Base-by-base conservation (phyloP, 768 basidiomycete genomes). In the Kwoniella bestiolae region DNA sequence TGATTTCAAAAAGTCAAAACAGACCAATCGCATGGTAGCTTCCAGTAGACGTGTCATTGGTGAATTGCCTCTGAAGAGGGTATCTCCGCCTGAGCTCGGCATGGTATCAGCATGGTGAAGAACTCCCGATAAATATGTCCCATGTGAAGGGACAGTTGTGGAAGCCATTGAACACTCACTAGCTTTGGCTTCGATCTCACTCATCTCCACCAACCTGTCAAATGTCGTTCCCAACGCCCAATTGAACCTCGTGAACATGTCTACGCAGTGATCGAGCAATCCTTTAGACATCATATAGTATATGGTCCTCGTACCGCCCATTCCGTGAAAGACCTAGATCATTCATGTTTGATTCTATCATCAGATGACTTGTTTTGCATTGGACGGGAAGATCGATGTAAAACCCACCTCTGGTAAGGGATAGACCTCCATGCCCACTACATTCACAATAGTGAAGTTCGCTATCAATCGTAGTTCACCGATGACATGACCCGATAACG, bases 1-100 rank as follows among this genome's bases (percentile, higher is more conserved):
- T 8, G 23, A 26, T 11, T 35, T 18, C 8, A 71, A 41, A 26
- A 71, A 68, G 18, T 61, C 63, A 5, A 32, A 28, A 31, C 65
- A 63, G 1, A 52, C 32, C 16, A 71, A 47, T 23, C 70, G 44
- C 66, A 71, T 65, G 1, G 60, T 47, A 34, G 70, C 45, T 51
- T 71, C 70, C 18, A 71, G 58, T 3, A 65, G 29, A 23, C 67
- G 55, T 9, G 70, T 53, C 16, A 71, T 44, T 1, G 70, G 70
- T 16, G 70, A 65, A 29, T 65, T 66, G 5, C 56, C 56, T 49
- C 70, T 34, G 55, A 71, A 68, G 16, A 71, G 50, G 26, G 66
- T 71, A 9, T 58, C 58, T 35, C 60, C 56, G 35, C 38, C 70
- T 71, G 53, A n/a, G 16, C 12, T 5, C 12, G 34, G 12, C 12